These are phyloP conservation scores for Saposhnikovia divaricata DNA, from an alignment of 129 eudicot genomes.

Conservation along the genomic window DNA sequence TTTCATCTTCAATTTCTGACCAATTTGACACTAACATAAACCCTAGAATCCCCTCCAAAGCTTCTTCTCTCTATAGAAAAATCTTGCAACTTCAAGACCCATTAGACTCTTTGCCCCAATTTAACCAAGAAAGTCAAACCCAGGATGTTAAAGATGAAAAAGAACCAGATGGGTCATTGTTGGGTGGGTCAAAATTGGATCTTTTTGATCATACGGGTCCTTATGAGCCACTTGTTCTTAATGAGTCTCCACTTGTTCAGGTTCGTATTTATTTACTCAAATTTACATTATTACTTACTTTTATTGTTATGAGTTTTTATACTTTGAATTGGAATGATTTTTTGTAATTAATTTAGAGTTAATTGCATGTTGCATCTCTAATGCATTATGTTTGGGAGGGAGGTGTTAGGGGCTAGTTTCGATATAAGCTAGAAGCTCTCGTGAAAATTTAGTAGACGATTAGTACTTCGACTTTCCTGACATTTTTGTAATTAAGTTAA, in stretches of 20 bases:
- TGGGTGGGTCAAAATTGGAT: conserved; percentile 33
- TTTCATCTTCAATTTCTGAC: conserved; percentile 18
- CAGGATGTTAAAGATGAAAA: conserved; percentile 17
- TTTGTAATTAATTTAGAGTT: not conserved
- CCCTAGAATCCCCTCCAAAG: conserved; percentile 72
- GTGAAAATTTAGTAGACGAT: no score
- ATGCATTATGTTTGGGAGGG: no score
- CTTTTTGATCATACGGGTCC: conserved; percentile 55
- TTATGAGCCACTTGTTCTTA: conserved; percentile 61
- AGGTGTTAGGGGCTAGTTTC: no score
- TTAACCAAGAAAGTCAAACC: conserved; percentile 13
- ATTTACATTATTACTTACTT: not conserved
- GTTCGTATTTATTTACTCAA: conserved; percentile 19
- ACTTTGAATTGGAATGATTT: not conserved
- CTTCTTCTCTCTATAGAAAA: conserved; percentile 63
- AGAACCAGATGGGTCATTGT: conserved; percentile 14
- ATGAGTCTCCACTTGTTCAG: conserved; percentile 53
- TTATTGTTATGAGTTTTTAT: not conserved
- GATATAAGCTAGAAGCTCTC: no score
- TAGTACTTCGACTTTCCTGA: no score
- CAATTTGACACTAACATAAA: conserved; percentile 18
- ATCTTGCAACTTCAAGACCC: conserved; percentile 52
- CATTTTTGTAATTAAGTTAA: no score
- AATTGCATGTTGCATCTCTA: not conserved
- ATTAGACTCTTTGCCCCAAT: conserved; percentile 9